Percentiles rank a stretch among this genome's conserved stretches.
phyloP scores from a whole-genome alignment of 345 rosid genomes.

The Bruguiera parviflora region DNA sequence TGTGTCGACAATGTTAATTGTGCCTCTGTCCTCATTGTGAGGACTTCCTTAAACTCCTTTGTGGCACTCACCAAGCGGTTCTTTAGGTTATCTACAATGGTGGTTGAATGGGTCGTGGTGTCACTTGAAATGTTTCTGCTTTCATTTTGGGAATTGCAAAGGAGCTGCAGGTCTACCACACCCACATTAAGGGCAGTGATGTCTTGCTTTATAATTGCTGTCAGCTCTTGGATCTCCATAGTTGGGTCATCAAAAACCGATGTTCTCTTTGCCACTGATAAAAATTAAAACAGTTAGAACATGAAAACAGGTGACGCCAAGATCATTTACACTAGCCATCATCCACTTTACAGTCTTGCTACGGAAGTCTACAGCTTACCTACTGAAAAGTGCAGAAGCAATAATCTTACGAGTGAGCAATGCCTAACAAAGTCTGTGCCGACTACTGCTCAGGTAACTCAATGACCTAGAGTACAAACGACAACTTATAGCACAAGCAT shows the following conservation, averaged over 20 bases:
- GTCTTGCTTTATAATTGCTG: slow-evolving; percentile 74
- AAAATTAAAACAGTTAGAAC: too few relatives aligned
- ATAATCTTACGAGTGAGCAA: too few relatives aligned
- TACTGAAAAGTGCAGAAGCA: too few relatives aligned
- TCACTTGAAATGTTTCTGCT: slow-evolving; percentile 58
- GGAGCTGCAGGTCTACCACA: slow-evolving; percentile 64
- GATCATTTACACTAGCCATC: too few relatives aligned
- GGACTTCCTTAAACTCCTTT: slow-evolving; percentile 83
- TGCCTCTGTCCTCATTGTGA: slow-evolving; percentile 83
- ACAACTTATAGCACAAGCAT: too few relatives aligned
- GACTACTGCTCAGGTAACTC: too few relatives aligned
- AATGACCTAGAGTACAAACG: too few relatives aligned
- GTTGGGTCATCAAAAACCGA: slow-evolving; percentile 88
- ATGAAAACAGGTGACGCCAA: too few relatives aligned
- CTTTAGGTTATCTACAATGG: slow-evolving; percentile 74
- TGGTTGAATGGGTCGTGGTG: slow-evolving; percentile 63
- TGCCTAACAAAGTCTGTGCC: too few relatives aligned
- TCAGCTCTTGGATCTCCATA: slow-evolving; percentile 75
- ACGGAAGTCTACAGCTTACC: too few relatives aligned
- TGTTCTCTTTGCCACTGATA: slow-evolving; percentile 72
- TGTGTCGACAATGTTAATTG: background rate
- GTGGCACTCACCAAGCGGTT: slow-evolving; percentile 72
- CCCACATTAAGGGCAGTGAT: slow-evolving; percentile 74
- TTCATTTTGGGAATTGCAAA: slow-evolving; percentile 58
- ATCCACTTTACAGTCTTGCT: too few relatives aligned